A percentile compares a stretch with the other conserved stretches of the same genome.
These are phyloP conservation scores for Colletotrichum acutatum DNA, from an alignment of 2,329 filamentous ascomycete genomes.

Conservation along the genomic window DNA sequence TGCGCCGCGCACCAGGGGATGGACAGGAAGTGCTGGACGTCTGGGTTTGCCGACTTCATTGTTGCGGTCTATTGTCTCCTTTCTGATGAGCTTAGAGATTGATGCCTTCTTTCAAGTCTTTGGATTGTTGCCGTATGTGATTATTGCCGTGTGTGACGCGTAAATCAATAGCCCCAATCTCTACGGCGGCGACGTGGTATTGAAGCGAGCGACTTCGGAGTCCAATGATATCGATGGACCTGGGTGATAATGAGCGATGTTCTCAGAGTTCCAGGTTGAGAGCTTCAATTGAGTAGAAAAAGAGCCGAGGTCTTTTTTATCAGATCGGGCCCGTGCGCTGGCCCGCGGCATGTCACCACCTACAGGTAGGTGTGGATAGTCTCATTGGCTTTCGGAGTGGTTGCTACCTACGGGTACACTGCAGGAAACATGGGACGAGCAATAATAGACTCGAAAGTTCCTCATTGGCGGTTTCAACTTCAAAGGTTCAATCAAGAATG, in stretches of 20 bases:
- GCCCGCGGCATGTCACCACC: not conserved
- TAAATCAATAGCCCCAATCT: too few relatives aligned
- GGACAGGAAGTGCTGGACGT: conserved; percentile 45
- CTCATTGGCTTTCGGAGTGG: not conserved
- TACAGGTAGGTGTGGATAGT: not conserved
- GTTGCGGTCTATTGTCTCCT: not conserved
- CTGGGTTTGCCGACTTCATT: conserved; percentile 29
- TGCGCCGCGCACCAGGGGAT: conserved; percentile 51
- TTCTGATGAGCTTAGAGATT: not conserved
- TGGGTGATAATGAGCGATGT: not conserved
- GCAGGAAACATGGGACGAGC: not conserved
- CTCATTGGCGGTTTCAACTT: not conserved
- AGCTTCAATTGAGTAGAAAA: not conserved
- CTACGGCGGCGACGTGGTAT: not conserved
- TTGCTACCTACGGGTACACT: not conserved
- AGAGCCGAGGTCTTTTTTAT: not conserved
- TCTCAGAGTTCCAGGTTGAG: not conserved
- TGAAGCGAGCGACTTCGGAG: not conserved
- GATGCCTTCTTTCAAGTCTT: too few relatives aligned
- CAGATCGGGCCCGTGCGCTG: not conserved
- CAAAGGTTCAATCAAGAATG: not conserved
- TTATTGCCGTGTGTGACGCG: not conserved
- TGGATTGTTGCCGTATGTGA: not conserved
- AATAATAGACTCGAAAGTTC: not conserved
- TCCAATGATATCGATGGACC: not conserved